Evolutionary conservation across 129 eudicot species (phyloP), one percentile per base, ranked within the genome.

Genomic region (Smallanthus sonchifolius): DNA sequence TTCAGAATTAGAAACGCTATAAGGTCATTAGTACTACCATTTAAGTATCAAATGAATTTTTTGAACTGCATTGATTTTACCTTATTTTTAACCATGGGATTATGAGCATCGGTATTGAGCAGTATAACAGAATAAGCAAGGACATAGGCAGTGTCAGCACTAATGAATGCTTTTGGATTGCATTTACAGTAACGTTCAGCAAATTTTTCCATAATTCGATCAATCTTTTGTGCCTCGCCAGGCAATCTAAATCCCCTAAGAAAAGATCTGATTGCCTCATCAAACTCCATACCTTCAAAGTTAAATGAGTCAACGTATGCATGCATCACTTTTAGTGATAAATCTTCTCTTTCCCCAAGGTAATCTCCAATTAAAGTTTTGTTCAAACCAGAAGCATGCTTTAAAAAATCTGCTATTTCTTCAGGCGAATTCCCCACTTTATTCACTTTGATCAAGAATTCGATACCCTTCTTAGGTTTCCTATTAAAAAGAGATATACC

Each of bases 151-250:
- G 98, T 90, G 78, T 94, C 98, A 47, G 98, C 98, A 85, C 98
- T 94, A 28, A 86, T 86, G 79, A 94, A 94, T 64, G 73, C 91
- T 78, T 88, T 90, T 10, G 97, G 92, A 82, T 94, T 94, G 65
- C 98, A 94, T 83, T 94, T 94, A 77, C 98, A 94, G 79, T 86
- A 94, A 39, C 97, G 92, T 76, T 94, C 97, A 72, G 97, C 92
- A 85, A 94, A 94, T 72, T 94, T 94, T 69, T 94, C 98, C 98
- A 94, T 94, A 16, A 94, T 90, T 17, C 98, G 83, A 48, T 94
- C 98, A 77, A 94, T 94, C 86, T 94, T 94, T 75, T 94, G 98
- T 79, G 98, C 98, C 84, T 94, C 98, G 7, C 98, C 98, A 75
- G 98, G 98, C 83, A 94, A 74, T 73, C 98, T 86, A 70, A 94